Percentiles rank a stretch among this genome's conserved stretches.
Evolutionary conservation across 495 filamentous ascomycete genomes (phyloP).

Genomic region (Parmelia sp.): DNA sequence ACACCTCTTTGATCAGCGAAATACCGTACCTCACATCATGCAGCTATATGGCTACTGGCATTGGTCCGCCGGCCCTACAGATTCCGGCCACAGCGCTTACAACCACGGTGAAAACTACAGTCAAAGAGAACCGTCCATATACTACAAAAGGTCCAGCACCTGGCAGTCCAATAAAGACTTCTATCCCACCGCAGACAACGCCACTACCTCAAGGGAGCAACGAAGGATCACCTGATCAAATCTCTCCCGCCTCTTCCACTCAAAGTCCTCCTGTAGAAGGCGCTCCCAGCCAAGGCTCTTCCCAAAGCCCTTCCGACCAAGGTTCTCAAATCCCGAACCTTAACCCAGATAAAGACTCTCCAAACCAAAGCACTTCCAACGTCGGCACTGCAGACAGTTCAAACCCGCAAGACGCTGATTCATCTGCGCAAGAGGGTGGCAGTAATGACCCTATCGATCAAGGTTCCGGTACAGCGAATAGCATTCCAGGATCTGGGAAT

Average conservation of each 20-base stretch:
- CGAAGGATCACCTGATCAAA: constrained; percentile 3
- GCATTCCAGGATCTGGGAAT: neutral
- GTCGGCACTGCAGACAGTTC: neutral
- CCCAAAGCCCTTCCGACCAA: no score
- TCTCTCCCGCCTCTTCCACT: neutral
- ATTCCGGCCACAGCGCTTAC: constrained; percentile 1
- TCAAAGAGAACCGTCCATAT: neutral
- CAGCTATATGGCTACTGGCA: neutral
- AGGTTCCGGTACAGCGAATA: neutral
- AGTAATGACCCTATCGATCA: neutral
- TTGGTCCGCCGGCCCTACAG: constrained; percentile 5
- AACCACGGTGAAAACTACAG: neutral
- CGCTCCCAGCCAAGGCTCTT: neutral
- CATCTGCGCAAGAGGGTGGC: neutral
- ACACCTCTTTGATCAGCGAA: neutral
- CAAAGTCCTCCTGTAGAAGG: neutral
- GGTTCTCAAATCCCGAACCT: no score
- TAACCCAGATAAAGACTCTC: no score
- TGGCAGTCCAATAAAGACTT: neutral
- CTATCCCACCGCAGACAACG: neutral
- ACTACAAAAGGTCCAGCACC: neutral
- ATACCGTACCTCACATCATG: neutral
- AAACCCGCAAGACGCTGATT: neutral
- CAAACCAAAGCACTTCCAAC: no score
- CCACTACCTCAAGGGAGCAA: neutral